Evolutionary conservation across 176 grass and related monocot species (phyloP).

Genomic region (Saccharum officinarum): DNA sequence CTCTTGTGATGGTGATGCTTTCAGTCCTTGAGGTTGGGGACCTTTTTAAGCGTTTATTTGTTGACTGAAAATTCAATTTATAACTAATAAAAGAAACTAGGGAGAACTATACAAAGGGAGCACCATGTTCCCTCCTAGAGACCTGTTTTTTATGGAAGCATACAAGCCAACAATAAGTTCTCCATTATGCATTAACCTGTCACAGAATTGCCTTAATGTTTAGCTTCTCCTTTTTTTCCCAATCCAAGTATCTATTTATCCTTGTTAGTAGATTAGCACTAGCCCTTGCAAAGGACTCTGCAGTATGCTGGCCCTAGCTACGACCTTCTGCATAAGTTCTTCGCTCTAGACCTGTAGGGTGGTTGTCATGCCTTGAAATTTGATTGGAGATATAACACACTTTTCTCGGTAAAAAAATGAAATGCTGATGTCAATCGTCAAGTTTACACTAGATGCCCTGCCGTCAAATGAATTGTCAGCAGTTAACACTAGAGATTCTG

Average conservation of each 20-base stretch:
- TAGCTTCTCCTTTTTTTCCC: neutral
- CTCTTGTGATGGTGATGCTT: neutral
- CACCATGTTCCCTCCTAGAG: neutral
- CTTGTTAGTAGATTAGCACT: neutral
- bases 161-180: conserved; percentile 9
- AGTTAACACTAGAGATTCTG: conserved; percentile 3
- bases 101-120: neutral
- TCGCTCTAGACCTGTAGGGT: neutral
- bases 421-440: neutral
- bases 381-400: neutral
- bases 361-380: neutral
- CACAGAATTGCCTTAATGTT: neutral
- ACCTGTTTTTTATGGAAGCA: neutral
- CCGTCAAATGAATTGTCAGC: neutral
- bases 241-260: neutral
- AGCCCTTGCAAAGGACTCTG: conserved; percentile 10
- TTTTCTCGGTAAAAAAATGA: neutral
- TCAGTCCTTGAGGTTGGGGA: neutral
- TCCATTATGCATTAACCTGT: neutral
- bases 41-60: conserved; percentile 5
- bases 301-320: neutral
- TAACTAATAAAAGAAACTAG: neutral
- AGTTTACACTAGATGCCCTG: neutral
- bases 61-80: neutral
- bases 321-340: neutral